Evolutionary conservation across 140 eudicot species (phyloP), one percentile per base, ranked within the genome.

Genomic region (Erigeron philadelphicus): DNA sequence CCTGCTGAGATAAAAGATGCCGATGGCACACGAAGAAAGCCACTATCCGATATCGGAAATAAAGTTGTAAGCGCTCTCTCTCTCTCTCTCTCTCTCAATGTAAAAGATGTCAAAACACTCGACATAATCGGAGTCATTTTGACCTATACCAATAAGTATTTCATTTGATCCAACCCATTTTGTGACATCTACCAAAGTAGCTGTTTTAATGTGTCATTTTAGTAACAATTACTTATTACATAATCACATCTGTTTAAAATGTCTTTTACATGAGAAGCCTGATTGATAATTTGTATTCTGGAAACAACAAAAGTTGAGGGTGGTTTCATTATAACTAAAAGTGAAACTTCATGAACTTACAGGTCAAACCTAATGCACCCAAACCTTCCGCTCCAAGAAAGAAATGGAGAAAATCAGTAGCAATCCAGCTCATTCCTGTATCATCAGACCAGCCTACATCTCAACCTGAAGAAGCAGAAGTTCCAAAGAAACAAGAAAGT

Each of bases 1-100:
- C 90, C 94, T 3, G 66, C 35, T 9, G 76, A 77, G 66, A 40
- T 67, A 40, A 76, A 78, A 55, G 84, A 74, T 13, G 78, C 79
- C 6, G 80, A 64, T 55, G 83, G 44, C 12, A 49, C 72, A 8
- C 72, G 38, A 67, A 77, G 99, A 73, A 94, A 82, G 84, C 95
- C 99, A 7, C 76, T 94, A 31, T 82, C 97, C 0, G 99, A 94
- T 76, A 89, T 94, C 18, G 97, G 97, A 35, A 94, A 94, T 61
- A 85, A 81, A 52, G 38, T 71, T 74, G 98, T 93, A 84, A 19
- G 81, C 67, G 35, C 18, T 62, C 45, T 6, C 18, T 35, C 69
- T 13, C 53, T 11, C 40, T 23, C 16, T 11, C 57, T 50, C 18
- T 50, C 17, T 25, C 9, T 58, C 38, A 31, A 31, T 31, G 38